Base-by-base conservation (phyloP, 2,329 filamentous ascomycete species). In the Coniochaeta prunicola region DNA sequence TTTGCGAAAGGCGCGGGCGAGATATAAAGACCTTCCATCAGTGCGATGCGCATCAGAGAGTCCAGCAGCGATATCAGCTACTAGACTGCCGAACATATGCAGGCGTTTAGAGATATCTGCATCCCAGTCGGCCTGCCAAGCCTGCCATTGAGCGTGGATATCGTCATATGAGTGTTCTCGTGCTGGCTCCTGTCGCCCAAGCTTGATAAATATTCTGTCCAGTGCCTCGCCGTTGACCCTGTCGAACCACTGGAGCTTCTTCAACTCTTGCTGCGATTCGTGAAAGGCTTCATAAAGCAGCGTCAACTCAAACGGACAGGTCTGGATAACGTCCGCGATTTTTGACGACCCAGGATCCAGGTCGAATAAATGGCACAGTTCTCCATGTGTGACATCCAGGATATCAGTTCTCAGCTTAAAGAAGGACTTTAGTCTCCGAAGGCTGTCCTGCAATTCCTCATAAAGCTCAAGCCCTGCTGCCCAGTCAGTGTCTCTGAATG, bases 381-480 rank as follows among this genome's bases (percentile, higher is more conserved):
- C 45, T 26, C 9, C 9, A 6, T 28, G 5, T 21, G 24, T 2
- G 12, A 12, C 17, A 4, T 30, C 12, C 21, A 26, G 15, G 4
- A 50, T 50, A 8, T 30, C 2, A 5, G 30, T 9, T 28, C 45
- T 8, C 13, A 3, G 4, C 9, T 5, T 17, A 12, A 50, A 28
- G 45, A 50, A 50, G 3, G 45, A 50, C 24, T 28, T 4, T 26
- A 50, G 6, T 13, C 3, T 50, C 6, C 7, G 24, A 9, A 28
- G 24, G 30, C 21, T 30, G 45, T 4, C 24, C n/a, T 50, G 24
- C 45, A 50, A 30, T 12, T 50, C 24, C 17, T 30, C 45, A 30
- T 50, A 50, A 6, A 65, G 54, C 10, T 59, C 50, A 13, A 31
- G 53, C n/a, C 66, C 59, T 36, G 68, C 17, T 59, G 9, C 31